A percentile compares a stretch with the other conserved stretches of the same genome.
Conservation (phyloP, 371 early-diverging fungal genomes). For the Circinella umbellata region DNA sequence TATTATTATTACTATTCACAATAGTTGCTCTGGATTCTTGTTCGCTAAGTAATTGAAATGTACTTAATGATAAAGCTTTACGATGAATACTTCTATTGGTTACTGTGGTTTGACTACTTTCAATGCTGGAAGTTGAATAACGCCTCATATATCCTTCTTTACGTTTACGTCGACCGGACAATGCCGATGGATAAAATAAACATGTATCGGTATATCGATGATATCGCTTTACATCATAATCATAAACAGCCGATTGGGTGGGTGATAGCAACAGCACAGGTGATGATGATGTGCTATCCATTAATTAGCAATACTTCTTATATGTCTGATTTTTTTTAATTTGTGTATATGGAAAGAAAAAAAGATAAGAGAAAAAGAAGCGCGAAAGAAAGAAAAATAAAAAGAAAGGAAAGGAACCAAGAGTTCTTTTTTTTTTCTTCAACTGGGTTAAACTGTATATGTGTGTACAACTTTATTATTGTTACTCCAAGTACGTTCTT, state of each 20-base stretch:
- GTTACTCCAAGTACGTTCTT: too few species aligned
- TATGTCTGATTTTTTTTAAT: neutral
- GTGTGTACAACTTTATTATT: neutral
- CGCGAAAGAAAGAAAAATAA: neutral
- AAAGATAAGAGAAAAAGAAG: neutral
- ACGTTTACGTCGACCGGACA: neutral
- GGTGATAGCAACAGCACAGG: slow-evolving; percentile 2
- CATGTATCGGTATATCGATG: slow-evolving; percentile 18
- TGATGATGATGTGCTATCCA: slow-evolving; percentile 2
- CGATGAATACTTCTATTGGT: slow-evolving; percentile 9
- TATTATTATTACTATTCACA: neutral
- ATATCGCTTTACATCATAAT: neutral
- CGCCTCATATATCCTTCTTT: slow-evolving; percentile 10
- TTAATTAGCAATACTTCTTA: neutral
- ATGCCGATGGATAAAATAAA: slow-evolving; percentile 12
- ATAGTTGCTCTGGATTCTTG: neutral
- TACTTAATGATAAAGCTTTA: slow-evolving; percentile 4
- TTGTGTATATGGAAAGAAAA: neutral
- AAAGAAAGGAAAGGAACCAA: too few species aligned
- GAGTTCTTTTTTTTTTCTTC: neutral
- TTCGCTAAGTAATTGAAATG: slow-evolving; percentile 3
- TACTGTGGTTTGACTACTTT: slow-evolving; percentile 6
- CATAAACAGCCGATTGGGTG: neutral
- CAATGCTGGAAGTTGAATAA: slow-evolving; percentile 15
- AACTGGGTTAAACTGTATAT: neutral